phyloP scores from a whole-genome alignment of 768 basidiomycete genomes.

The Boletus tylopilopsis region DNA sequence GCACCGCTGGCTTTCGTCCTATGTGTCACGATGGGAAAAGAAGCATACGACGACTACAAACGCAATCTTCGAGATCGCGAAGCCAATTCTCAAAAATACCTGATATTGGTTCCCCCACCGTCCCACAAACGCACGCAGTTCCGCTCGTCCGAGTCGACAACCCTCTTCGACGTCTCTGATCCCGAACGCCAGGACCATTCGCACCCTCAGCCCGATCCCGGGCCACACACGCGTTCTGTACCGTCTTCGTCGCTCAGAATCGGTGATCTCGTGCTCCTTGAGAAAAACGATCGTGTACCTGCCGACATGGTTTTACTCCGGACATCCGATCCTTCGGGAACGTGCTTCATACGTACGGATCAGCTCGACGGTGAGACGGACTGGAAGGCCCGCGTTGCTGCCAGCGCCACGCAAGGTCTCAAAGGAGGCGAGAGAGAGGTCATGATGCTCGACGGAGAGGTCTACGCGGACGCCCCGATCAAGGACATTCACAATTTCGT shows the following conservation, averaged over 20 bases:
- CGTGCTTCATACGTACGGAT: conserved; percentile 97
- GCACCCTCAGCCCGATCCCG: conserved; percentile 31
- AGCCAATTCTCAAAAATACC: conserved; percentile 92
- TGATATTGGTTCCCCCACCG: conserved; percentile 62
- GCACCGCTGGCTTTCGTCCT: conserved; percentile 96
- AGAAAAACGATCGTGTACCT: conserved; percentile 97
- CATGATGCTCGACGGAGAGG: conserved; percentile 71
- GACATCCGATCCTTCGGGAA: conserved; percentile 86
- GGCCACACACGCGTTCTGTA: conserved; percentile 64
- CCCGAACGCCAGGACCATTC: conserved; percentile 14
- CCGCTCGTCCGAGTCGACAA: conserved; percentile 16
- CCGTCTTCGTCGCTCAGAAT: conserved; percentile 88
- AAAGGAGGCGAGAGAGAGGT: conserved; percentile 44
- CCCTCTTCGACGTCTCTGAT: conserved; percentile 18
- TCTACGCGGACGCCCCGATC: conserved; percentile 93
- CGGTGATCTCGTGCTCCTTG: conserved; percentile 85
- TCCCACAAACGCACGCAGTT: conserved; percentile 25
- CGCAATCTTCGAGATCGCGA: conserved; percentile 88
- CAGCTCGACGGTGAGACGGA: conserved; percentile 99
- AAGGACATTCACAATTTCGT: conserved; percentile 97
- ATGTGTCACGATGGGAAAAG: conserved; percentile 95
- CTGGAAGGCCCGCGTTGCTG: conserved; percentile 94
- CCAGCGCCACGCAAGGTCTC: conserved; percentile 31
- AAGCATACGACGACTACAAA: conserved; percentile 98
- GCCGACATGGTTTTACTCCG: conserved; percentile 88